Percentiles rank a stretch among this genome's conserved stretches.
These are phyloP conservation scores for Metschnikowia bowlesiae DNA, from an alignment of 805 yeast species.

Conservation along the genomic window DNA sequence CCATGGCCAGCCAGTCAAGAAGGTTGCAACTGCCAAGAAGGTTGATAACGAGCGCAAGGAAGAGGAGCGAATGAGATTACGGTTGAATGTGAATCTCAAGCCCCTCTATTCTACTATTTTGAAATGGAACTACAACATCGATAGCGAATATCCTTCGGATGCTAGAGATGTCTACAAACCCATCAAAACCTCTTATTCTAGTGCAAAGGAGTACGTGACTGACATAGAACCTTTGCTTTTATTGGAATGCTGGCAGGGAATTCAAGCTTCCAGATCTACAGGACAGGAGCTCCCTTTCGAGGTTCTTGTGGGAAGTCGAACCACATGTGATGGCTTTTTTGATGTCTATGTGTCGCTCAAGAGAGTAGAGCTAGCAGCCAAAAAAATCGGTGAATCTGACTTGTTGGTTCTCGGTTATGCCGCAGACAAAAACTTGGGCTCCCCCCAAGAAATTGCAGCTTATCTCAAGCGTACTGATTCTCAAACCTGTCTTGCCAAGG, in stretches of 20 bases:
- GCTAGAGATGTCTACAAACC: conserved; percentile 36
- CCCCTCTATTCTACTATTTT: conserved; percentile 69
- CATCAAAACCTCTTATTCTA: conserved; percentile 53
- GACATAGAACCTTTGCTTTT: conserved; percentile 76
- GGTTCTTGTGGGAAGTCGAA: conserved; percentile 70
- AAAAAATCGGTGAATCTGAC: conserved; percentile 70
- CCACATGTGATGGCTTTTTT: conserved; percentile 79
- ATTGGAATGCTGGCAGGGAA: conserved; percentile 91
- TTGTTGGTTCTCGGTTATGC: conserved; percentile 53
- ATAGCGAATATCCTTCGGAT: conserved; percentile 56
- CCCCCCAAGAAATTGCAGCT: conserved; percentile 19
- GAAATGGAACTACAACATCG: conserved; percentile 68
- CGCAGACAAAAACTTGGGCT: conserved; percentile 17
- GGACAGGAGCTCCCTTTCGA: conserved; percentile 58
- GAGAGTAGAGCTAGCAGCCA: conserved; percentile 45
- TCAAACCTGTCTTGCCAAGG: conserved; percentile 73
- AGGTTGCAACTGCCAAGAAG: conserved; percentile 22
- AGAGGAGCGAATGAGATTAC: conserved; percentile 71
- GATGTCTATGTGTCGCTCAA: conserved; percentile 77
- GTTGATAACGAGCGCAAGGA: conserved; percentile 43
- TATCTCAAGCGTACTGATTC: conserved; percentile 27
- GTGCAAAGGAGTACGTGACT: conserved; percentile 61
- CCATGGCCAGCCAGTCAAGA: conserved; percentile 36
- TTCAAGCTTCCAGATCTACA: conserved; percentile 67
- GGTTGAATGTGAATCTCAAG: conserved; percentile 72